Base-by-base conservation (phyloP, 1,284 basidiomycete species). In the Ustilago loliicola region DNA sequence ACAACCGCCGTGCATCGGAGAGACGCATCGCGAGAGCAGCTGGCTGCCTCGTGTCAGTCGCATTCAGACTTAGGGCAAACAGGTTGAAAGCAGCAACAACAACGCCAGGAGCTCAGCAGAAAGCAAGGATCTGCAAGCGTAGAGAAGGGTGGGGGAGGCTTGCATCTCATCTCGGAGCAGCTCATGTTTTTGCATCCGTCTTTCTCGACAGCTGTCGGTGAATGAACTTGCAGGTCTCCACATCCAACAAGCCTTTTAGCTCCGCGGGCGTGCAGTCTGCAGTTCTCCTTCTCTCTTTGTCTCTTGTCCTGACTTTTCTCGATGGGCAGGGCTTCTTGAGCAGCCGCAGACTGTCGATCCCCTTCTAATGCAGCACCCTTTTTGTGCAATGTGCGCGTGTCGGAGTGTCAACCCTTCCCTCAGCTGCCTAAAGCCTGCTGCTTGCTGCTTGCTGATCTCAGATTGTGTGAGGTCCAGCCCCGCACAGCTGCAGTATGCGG, bases 401-500 rank as follows among this genome's bases (percentile, higher is more conserved):
- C 48, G 48, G 48, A 50, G 48, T 50, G 48, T 50, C 11, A 50
- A 27, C 13, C 15, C 48, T 17, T 21, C 27, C 21, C 45, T 47
- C 27, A 50, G n/a, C 25, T 50, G 48, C 13, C 9, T 15, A 11
- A 5, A n/a, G 25, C 23, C 48, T 50, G 25, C 25, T 29, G 48
- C 48, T 50, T 27, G 30, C 30, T 34, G 29, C 51, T 53, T 21
- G 51, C 48, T 51, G 48, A 51, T 15, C 48, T 51, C 48, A 38
- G 36, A 30, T 38, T 38, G 9, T 34, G 32, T 34, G 15, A 29
- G 27, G 45, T 38, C 17, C 8, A 47, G 17, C 6, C 40, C 61
- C 15, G 52, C 21, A 21, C 19, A n/a, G 45, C 45, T 21, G 45
- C 45, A 47, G 45, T 47, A 47, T 47, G 45, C 45, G 45, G 45